Base-by-base conservation (phyloP, 306 rosid species). In the Quercus wislizeni region DNA sequence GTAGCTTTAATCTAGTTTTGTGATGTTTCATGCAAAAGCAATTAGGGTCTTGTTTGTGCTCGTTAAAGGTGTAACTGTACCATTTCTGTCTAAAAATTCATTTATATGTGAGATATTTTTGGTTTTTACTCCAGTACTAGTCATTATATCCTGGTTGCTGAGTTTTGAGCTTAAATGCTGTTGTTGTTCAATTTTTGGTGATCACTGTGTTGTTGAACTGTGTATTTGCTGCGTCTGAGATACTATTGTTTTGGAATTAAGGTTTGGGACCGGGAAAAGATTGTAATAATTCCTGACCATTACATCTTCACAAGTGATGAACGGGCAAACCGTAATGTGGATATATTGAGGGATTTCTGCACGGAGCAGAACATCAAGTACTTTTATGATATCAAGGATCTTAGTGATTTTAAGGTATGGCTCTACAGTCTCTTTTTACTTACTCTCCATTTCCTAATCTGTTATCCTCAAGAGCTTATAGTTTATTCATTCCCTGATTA, bases 221-320 rank as follows among this genome's bases (percentile, higher is more conserved):
- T 74, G 43, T 31, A 74, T 19, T 67, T 27, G 54, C 67, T 74
- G 54, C 19, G 31, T 30, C 55, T 18, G 57, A 27, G 10, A 18
- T 57, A 13, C 31, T 75, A 43, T 54, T 58, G 27, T 15, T 77
- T 71, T n/a, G 35, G 21, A 69, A 68, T 79, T 55, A 84, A 94
- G 99, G 97, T 94, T 76, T 94, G 99, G 99, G 92, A 94, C 78
- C 90, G 95, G 19, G 99, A 94, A 79, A 94, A 94, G 87, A 28
- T 94, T 71, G 97, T 94, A 19, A 85, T 94, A 74, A 94, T 94
- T 76, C 99, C 99, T 76, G 99, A 94, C 76, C 99, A 94, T 76
- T 94, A 94, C 81, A 92, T 94, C 75, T 92, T 94, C 82, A 94
- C 98, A 33, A 90, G 78, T 74, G 98, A 94, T 82, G 97, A 89